Base-by-base conservation (phyloP, 306 rosid species). In the Sindora glabra region DNA sequence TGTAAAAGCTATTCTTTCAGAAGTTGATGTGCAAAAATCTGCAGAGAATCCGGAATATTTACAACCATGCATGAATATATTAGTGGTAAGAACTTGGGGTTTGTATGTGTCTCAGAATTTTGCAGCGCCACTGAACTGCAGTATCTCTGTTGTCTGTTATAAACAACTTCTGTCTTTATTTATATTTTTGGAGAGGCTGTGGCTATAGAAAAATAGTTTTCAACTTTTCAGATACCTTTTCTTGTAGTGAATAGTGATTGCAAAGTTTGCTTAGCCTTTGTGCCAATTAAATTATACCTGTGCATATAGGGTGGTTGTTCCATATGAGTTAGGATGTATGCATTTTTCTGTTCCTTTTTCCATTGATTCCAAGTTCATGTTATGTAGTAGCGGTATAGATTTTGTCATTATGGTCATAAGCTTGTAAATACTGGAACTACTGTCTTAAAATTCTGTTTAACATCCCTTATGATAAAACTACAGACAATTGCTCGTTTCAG, bases 401-500 rank as follows among this genome's bases (percentile, higher is more conserved):
- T 67, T 27, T 34, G 22, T 67, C 69, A 36, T 46, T 21, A 14
- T 67, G 23, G 68, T 29, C 24, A 23, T 41, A 17, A 36, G 52
- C 50, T 44, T 51, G 37, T 38, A 62, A 51, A 45, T 52, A n/a
- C 25, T 52, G 30, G 45, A 58, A 27, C 40, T 11, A 44, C 55
- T 9, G 22, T 34, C 65, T 61, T 23, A 27, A 39, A 53, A n/a
- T n/a, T n/a, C 32, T 53, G 17, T 36, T 16, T 69, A 34, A 58
- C 73, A 51, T 48, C 10, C 48, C 46, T 59, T 37, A 40, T 47
- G 47, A 10, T 50, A 34, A 64, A n/a, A 79, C 57, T 74, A 68
- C 95, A 94, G 99, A 77, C 82, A 59, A 91, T 94, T 77, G 94
- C 97, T 47, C 90, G 95, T 52, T 86, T 82, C 70, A 77, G 95